A percentile compares a stretch with the other conserved stretches of the same genome.
Conservation (phyloP, 2,329 filamentous ascomycete species). For the Coniochaeta prunicola region DNA sequence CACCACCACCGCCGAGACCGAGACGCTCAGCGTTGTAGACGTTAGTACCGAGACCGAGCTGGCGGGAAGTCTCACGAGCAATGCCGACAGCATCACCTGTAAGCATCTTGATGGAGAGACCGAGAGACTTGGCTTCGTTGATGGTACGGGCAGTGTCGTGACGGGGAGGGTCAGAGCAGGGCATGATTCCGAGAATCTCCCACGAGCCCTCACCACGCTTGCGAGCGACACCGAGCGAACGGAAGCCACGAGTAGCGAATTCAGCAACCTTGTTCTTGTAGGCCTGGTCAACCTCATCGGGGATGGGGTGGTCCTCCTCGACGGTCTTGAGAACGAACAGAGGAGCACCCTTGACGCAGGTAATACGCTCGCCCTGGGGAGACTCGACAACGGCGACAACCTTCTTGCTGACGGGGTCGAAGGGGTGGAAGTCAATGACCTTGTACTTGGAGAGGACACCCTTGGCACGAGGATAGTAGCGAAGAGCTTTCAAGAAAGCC, state of each 20-base stretch:
- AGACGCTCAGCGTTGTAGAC: constrained; percentile 91
- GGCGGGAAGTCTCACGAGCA: constrained; percentile 82
- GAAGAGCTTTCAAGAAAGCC: constrained; percentile 82
- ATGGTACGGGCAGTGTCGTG: constrained; percentile 88
- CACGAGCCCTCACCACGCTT: constrained; percentile 75
- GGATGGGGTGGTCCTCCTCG: constrained; percentile 74
- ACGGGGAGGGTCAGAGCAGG: constrained; percentile 84
- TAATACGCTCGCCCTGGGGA: constrained; percentile 74
- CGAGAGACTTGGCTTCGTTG: constrained; percentile 80
- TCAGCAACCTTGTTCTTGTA: constrained; percentile 93
- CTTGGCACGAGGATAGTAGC: constrained; percentile 78
- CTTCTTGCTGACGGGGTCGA: constrained; percentile 92
- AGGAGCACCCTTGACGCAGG: constrained; percentile 86
- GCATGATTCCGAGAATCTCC: constrained; percentile 94
- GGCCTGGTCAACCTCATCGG: constrained; percentile 67
- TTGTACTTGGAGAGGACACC: constrained; percentile 74
- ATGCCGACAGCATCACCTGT: constrained; percentile 93
- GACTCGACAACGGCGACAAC: constrained; percentile 79
- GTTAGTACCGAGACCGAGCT: constrained; percentile 87
- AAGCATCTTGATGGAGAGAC: constrained; percentile 92
- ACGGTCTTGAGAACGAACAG: constrained; percentile 83
- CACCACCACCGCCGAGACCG: constrained; percentile 80
- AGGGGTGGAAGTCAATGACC: constrained; percentile 77
- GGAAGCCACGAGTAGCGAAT: constrained; percentile 88
- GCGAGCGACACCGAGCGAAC: constrained; percentile 86